Base-by-base conservation (phyloP, 257 asterid species). In the Penstemon barbatus region DNA sequence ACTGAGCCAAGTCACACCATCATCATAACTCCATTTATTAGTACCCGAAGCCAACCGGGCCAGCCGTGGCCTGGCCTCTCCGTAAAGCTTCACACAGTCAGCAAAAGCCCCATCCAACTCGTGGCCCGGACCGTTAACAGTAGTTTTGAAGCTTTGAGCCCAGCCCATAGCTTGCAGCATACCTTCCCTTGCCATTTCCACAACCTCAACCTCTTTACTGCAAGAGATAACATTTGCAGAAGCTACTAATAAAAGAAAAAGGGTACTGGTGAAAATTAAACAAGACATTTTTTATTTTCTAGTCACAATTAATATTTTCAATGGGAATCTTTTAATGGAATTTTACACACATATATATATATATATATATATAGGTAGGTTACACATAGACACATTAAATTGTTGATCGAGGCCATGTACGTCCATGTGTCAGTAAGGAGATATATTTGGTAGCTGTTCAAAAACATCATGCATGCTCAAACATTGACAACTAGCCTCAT, bases 1-100 rank as follows among this genome's bases (percentile, higher is more conserved):
- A 75, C 92, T 88, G 7, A 90, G 70, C 97, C 97, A 86, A 8
- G 89, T 81, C 40, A 78, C 54, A 3, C 71, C 92, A 70, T 88
- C 95, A 13, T 77, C 84, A 10, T 19, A 51, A 78, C 82, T 74
- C 18, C 58, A 74, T 36, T 53, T 73, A 36, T 36, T 5, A 1
- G 7, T 67, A 19, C 65, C 40, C 8, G 81, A 41, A n/a, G 65
- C 81, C 66, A 84, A 8, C 57, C 69, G 75, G 39, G 78, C 79
- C 39, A 88, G 71, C 69, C 89, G 74, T 60, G 74, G 51, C 66
- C 78, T 85, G 4, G 78, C 83, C 0, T 78, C 86, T 55, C 69
- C 78, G 40, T 87, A 90, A 38, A 86, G 76, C 71, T 73, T 66
- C 58, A 71, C 71, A 54, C 96, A 90, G 48, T 87, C 87, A 2